Conservation (phyloP, 1,139 yeast species). For the Kurtzmaniella quercitrusa region DNA sequence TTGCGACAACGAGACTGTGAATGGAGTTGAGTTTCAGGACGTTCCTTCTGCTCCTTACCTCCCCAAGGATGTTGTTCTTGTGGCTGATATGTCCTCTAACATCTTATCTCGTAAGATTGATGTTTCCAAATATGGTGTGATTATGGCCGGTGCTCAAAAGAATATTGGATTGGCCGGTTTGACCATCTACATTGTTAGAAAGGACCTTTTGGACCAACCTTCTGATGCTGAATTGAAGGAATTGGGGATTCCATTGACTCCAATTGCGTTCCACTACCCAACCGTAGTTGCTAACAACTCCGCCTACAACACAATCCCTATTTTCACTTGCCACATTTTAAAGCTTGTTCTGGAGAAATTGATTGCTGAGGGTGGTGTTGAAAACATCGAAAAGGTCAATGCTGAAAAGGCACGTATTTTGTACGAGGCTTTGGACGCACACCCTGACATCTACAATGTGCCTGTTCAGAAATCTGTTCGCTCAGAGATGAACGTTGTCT, state of each 20-base stretch:
- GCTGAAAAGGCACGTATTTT: constrained; percentile 55
- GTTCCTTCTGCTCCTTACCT: constrained; percentile 48
- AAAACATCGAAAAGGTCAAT: constrained; percentile 54
- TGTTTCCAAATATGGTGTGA: constrained; percentile 77
- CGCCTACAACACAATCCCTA: constrained; percentile 92
- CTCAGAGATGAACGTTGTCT: constrained; percentile 91
- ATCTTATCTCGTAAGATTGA: constrained; percentile 79
- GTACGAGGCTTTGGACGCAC: constrained; percentile 62
- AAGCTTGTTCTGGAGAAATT: constrained; percentile 70
- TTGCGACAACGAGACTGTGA: constrained; percentile 95
- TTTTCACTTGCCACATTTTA: constrained; percentile 82
- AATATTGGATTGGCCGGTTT: constrained; percentile 96
- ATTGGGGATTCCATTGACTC: constrained; percentile 68
- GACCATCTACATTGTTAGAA: constrained; percentile 84
- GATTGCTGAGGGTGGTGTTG: constrained; percentile 54
- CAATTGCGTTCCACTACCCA: constrained; percentile 86
- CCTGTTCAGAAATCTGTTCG: constrained; percentile 65
- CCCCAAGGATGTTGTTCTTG: constrained; percentile 70
- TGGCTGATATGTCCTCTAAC: constrained; percentile 93
- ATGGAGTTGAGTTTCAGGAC: constrained; percentile 80
- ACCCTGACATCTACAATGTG: constrained; percentile 59
- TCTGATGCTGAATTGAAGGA: constrained; percentile 56
- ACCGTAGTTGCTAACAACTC: constrained; percentile 85
- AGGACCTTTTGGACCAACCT: constrained; percentile 66
- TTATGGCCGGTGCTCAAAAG: constrained; percentile 96